Percentiles rank a stretch among this genome's conserved stretches.
Conservation (phyloP, 345 rosid genomes). For the Arabis hirsuta region DNA sequence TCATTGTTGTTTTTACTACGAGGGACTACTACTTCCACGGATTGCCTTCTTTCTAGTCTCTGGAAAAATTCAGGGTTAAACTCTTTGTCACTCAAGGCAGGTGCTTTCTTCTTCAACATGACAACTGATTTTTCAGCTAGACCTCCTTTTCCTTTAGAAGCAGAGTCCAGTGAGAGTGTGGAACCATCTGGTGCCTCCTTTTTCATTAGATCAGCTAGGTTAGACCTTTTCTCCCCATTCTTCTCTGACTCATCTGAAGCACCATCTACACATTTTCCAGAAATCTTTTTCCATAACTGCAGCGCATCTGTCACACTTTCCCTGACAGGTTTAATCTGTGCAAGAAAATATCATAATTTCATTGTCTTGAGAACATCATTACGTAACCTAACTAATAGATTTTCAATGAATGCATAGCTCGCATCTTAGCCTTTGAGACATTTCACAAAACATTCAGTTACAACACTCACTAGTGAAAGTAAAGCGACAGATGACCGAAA, state of each 20-base stretch:
- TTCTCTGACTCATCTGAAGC: conserved; percentile 61
- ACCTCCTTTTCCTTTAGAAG: conserved; percentile 65
- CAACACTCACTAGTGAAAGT: conserved; percentile 4
- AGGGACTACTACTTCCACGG: conserved; percentile 94
- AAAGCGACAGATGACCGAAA: conserved; percentile 6
- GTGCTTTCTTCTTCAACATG: conserved; percentile 91
- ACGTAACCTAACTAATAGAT: conserved; percentile 4
- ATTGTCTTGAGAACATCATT: conserved; percentile 17
- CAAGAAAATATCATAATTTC: conserved; percentile 32
- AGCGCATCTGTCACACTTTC: conserved; percentile 94
- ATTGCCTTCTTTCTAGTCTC: conserved; percentile 78
- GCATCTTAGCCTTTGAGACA: background rate
- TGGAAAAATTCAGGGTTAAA: conserved; percentile 95
- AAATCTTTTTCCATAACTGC: conserved; percentile 86
- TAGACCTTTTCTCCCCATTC: conserved; percentile 50
- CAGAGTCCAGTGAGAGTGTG: conserved; percentile 56
- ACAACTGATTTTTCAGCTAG: conserved; percentile 80
- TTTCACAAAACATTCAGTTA: conserved; percentile 15
- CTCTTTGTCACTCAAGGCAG: conserved; percentile 78
- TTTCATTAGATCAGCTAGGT: conserved; percentile 49
- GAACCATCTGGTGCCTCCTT: conserved; percentile 59
- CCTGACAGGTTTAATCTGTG: conserved; percentile 93
- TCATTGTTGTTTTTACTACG: conserved; percentile 62
- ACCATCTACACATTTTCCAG: conserved; percentile 76
- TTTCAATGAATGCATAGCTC: conserved; percentile 8